These are phyloP conservation scores for Sedum album DNA, from an alignment of 164 flowering plant species.

Conservation along the genomic window DNA sequence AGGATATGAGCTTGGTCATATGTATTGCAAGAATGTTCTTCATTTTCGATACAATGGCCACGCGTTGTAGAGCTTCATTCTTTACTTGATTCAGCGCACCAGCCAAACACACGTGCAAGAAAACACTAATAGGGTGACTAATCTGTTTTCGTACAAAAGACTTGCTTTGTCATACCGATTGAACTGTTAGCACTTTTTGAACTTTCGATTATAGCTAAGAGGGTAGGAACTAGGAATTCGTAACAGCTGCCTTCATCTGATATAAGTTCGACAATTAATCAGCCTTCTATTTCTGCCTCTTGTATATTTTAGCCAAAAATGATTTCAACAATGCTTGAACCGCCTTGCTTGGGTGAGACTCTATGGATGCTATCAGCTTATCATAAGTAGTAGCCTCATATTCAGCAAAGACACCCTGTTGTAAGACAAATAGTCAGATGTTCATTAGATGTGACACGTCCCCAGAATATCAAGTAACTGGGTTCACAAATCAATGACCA, in stretches of 20 bases:
- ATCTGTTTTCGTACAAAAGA: not conserved
- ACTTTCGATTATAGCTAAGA: not conserved
- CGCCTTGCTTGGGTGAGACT: constrained; percentile 70
- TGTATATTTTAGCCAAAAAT: constrained; percentile 80
- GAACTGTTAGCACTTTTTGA: not conserved
- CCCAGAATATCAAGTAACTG: too few species aligned
- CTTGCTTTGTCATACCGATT: too few species aligned
- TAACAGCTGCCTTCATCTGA: not conserved
- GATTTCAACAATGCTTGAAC: constrained; percentile 79
- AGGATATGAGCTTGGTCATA: too few species aligned
- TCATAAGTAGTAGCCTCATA: constrained; percentile 57
- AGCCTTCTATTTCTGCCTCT: constrained; percentile 53
- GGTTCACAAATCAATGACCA: not conserved
- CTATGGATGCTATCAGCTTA: constrained; percentile 44
- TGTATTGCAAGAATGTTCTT: too few species aligned
- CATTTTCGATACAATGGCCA: too few species aligned
- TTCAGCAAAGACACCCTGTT: constrained; percentile 53
- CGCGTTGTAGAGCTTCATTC: too few species aligned
- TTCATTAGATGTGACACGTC: not conserved
- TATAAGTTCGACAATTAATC: not conserved
- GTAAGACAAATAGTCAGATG: not conserved
- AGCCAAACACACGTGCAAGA: too few species aligned
- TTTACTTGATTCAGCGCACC: too few species aligned
- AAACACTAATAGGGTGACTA: too few species aligned
- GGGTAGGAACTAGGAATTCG: not conserved